These are phyloP conservation scores for Phyllosticta citriasiana DNA, from an alignment of 2,329 filamentous ascomycete species.

Conservation along the genomic window DNA sequence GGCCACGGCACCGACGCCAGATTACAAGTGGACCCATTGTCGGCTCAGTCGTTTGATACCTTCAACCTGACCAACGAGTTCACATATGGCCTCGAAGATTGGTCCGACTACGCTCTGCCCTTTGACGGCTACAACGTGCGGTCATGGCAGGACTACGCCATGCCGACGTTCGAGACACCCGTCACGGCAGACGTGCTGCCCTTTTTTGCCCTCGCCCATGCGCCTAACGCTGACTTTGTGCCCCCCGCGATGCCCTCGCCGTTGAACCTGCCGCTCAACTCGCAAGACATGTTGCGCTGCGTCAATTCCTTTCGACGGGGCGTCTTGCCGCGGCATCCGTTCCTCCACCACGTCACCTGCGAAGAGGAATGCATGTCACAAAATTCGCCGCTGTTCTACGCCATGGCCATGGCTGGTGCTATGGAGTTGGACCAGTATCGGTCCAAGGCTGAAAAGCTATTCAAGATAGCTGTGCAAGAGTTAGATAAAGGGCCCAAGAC, in stretches of 20 bases:
- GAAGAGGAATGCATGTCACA: slow-evolving; percentile 1
- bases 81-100: slow-evolving; percentile 7
- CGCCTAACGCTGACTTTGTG: slow-evolving; percentile 1
- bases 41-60: background rate
- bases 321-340: slow-evolving; percentile 5
- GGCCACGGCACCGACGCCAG: background rate
- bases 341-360: slow-evolving; percentile 5
- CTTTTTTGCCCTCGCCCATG: slow-evolving; percentile 7
- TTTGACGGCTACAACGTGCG: background rate
- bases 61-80: slow-evolving; percentile 7
- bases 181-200: background rate
- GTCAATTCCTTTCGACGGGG: background rate
- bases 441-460: slow-evolving; percentile 1
- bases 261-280: background rate
- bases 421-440: slow-evolving; percentile 7
- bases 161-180: slow-evolving; percentile 4
- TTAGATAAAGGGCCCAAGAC: background rate
- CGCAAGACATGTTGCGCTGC: slow-evolving; percentile 4
- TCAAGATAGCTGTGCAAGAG: slow-evolving; percentile 3
- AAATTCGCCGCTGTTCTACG: slow-evolving; percentile 2
- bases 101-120: slow-evolving; percentile 2
- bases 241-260: background rate
- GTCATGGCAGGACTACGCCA: slow-evolving; percentile 8
- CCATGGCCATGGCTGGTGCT: slow-evolving; percentile 7
- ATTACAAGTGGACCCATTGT: background rate